Base-by-base conservation (phyloP, 225 moss, liverwort and hornwort species). In the Bryoerythrophyllum caledonicum region DNA sequence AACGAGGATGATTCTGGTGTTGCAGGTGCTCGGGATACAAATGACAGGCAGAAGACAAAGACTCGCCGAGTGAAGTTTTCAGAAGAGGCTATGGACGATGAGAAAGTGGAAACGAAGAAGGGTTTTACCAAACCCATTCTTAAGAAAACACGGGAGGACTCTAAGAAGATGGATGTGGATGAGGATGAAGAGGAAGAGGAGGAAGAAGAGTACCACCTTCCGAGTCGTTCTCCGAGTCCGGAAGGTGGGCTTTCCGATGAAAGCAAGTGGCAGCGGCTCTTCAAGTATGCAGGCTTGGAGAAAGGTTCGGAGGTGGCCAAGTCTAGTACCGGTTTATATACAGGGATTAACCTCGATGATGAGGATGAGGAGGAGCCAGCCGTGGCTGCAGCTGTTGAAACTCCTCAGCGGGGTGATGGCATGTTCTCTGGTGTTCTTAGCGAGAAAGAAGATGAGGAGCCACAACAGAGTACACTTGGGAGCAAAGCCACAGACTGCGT, bases 211-310 rank as follows among this genome's bases (percentile, higher is more conserved):
- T 87, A 84, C 64, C 77, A 67, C 54, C 5, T 60, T 63, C 82
- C 84, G 62, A 84, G 84, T 77, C 84, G 87, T 46, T 87, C 87
- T 72, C 87, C 87, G 61, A 84, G 76, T 74, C 87, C 84, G 2
- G 84, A 82, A 67, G 82, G 74, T 58, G 84, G 81, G 37, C 79
- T 84, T 52, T 74, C 84, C 37, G 79, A 81, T 10, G 76, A 74
- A 76, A 79, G 79, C 71, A 84, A 87, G 67, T 87, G 87, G 87
- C 63, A 79, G 2, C 84, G 87, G 23, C 76, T 87, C 56, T 87
- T 67, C 77, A 87, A 84, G 12, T 48, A 84, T 40, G 87, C 87
- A 26, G 62, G 74, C 6, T 28, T 81, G 65, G 79, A 78, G 72
- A 83, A 51, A 60, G 86, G 58, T 70, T 76, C 37, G 5, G 71